phyloP scores from a whole-genome alignment of 2,329 filamentous ascomycete species.

The Cytospora schulzeri region DNA sequence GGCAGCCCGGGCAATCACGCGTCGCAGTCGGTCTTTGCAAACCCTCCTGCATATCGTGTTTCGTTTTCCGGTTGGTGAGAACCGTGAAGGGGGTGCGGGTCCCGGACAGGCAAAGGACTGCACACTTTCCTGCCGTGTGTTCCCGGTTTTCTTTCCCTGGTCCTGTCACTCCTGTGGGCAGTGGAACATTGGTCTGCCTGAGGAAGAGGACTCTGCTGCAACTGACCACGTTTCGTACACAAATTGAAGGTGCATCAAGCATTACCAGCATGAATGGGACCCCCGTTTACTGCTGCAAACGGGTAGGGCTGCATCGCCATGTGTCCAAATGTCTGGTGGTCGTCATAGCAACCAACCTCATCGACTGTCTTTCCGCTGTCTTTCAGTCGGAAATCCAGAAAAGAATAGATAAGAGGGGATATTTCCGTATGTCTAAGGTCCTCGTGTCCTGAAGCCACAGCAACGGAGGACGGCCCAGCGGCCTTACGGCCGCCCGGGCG shows the following conservation, averaged over 20 bases:
- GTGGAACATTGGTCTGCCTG: background rate
- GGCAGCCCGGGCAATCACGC: background rate
- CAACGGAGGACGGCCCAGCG: too few species aligned
- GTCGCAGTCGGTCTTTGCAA: conserved; percentile 1
- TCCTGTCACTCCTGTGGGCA: background rate
- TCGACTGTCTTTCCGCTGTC: background rate
- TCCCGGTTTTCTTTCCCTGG: background rate
- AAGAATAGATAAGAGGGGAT: too few species aligned
- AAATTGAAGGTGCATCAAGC: conserved; percentile 14
- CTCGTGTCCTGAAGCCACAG: too few species aligned
- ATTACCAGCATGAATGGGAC: background rate
- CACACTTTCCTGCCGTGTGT: background rate
- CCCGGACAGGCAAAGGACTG: background rate
- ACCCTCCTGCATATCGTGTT: background rate
- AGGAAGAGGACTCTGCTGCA: background rate
- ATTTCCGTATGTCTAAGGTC: too few species aligned
- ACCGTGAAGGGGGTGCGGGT: background rate
- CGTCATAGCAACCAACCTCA: background rate
- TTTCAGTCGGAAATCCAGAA: too few species aligned
- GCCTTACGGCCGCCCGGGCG: too few species aligned
- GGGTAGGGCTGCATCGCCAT: conserved; percentile 28
- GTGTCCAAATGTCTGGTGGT: background rate
- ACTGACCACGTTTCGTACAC: background rate
- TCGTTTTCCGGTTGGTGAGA: background rate
- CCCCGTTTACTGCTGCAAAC: background rate